Evolutionary conservation across 148 eudicot species (phyloP).

Genomic region (Gaultheria prostrata): DNA sequence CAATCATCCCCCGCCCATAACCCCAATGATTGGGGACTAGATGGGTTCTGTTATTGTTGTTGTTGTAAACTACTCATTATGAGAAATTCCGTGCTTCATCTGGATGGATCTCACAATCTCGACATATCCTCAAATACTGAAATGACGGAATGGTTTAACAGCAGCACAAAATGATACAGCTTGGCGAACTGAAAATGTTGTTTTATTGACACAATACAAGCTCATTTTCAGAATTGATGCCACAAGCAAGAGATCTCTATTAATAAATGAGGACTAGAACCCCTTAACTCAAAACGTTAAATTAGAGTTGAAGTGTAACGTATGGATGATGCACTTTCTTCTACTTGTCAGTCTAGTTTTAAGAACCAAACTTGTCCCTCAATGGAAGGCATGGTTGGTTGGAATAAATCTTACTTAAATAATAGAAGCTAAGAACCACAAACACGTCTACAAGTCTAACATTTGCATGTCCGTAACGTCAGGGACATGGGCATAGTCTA

Average conservation of each 20-base stretch:
- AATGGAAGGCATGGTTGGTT: not conserved
- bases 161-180: not conserved
- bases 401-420: not conserved
- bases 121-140: not conserved
- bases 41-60: too few species aligned
- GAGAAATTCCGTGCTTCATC: not conserved
- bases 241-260: not conserved
- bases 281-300: not conserved
- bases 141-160: not conserved
- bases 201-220: not conserved
- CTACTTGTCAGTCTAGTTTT: not conserved
- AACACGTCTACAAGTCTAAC: not conserved
- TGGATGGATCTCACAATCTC: slow-evolving; percentile 1
- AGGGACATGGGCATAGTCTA: not conserved
- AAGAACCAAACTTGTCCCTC: slow-evolving; percentile 8
- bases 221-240: not conserved
- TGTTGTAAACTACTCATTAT: not conserved
- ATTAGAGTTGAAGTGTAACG: not conserved
- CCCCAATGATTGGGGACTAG: too few species aligned
- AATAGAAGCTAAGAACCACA: not conserved
- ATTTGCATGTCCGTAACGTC: not conserved
- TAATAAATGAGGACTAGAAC: slow-evolving; percentile 4
- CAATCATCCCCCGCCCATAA: too few species aligned
- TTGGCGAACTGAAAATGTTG: not conserved
- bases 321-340: not conserved